A percentile compares a stretch with the other conserved stretches of the same genome.
These are phyloP conservation scores for Saccharum hybrid DNA, from an alignment of 202 grass and related monocot genomes.

Conservation along the genomic window DNA sequence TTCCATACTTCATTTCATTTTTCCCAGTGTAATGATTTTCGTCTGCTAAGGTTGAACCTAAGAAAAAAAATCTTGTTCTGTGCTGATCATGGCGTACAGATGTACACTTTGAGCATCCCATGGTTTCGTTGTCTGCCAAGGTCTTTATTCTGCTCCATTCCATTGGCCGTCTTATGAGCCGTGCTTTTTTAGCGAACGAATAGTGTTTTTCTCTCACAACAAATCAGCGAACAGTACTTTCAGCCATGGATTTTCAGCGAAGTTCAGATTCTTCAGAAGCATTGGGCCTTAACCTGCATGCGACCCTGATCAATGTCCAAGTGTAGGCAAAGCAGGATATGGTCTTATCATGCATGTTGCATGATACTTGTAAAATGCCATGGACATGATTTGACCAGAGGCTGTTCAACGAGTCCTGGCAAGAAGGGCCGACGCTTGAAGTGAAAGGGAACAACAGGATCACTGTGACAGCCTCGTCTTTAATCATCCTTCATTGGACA, in stretches of 20 bases:
- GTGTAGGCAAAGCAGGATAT: background rate
- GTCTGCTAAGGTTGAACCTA: slow-evolving; percentile 4
- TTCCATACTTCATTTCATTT: slow-evolving; percentile 36
- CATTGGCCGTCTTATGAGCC: too few relatives aligned
- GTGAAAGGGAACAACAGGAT: background rate
- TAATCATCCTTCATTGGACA: background rate
- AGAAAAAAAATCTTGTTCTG: background rate
- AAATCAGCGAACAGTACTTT: too few relatives aligned
- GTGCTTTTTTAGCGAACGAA: too few relatives aligned
- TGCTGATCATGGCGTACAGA: background rate
- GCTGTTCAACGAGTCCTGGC: background rate
- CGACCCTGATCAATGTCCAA: background rate
- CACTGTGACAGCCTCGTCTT: background rate
- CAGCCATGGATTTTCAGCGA: too few relatives aligned
- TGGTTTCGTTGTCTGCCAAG: background rate
- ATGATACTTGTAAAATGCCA: background rate
- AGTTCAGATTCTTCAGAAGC: too few relatives aligned
- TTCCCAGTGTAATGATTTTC: slow-evolving; percentile 25
- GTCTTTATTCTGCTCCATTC: background rate
- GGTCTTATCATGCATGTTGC: background rate
- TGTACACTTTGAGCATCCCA: background rate
- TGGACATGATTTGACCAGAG: background rate
- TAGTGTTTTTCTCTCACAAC: too few relatives aligned
- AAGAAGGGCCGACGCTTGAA: background rate
- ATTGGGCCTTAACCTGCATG: background rate